A percentile compares a stretch with the other conserved stretches of the same genome.
These are phyloP conservation scores for Davidsoniella eucalypti DNA, from an alignment of 2,329 filamentous ascomycete genomes.

Conservation along the genomic window DNA sequence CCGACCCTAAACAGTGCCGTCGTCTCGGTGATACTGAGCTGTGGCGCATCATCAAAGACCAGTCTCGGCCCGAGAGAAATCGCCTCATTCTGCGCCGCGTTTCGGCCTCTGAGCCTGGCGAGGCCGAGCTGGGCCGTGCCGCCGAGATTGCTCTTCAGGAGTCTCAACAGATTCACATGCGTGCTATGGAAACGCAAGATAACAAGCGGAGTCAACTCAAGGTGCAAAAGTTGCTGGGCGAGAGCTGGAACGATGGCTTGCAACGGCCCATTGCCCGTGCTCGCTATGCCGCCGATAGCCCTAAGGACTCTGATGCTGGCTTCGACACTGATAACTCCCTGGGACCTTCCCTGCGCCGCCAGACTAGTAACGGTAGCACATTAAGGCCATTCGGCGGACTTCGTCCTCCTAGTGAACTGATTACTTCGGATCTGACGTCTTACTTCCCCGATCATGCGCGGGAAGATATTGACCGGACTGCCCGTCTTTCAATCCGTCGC, in stretches of 20 bases:
- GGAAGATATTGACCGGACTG: slow-evolving; percentile 89
- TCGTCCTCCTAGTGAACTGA: slow-evolving; percentile 87
- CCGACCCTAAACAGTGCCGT: slow-evolving; percentile 65
- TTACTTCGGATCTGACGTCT: slow-evolving; percentile 85
- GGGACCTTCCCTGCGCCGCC: slow-evolving; percentile 28
- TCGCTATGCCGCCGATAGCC: slow-evolving; percentile 49
- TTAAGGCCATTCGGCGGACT: slow-evolving; percentile 79
- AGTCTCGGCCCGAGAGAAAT: slow-evolving; percentile 70
- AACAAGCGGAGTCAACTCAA: slow-evolving; percentile 63
- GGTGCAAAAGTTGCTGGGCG: slow-evolving; percentile 76
- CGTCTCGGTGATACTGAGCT: slow-evolving; percentile 75
- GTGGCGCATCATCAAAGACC: slow-evolving; percentile 78
- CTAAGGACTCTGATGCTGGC: slow-evolving; percentile 20
- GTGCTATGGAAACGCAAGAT: slow-evolving; percentile 46
- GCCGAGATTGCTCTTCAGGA: slow-evolving; percentile 84
- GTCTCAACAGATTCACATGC: slow-evolving; percentile 53
- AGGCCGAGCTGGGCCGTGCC: slow-evolving; percentile 71
- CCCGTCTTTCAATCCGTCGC: slow-evolving; percentile 77
- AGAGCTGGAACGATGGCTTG: slow-evolving; percentile 66
- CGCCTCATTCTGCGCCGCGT: slow-evolving; percentile 82
- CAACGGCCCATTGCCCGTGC: slow-evolving; percentile 64
- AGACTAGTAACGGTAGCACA: slow-evolving; percentile 24
- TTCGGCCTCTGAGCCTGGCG: slow-evolving; percentile 77
- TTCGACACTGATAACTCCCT: slow-evolving; percentile 29
- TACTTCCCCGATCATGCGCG: slow-evolving; percentile 94